Conservation (phyloP, 2,329 filamentous ascomycete species). For the Claviceps lovelessii region DNA sequence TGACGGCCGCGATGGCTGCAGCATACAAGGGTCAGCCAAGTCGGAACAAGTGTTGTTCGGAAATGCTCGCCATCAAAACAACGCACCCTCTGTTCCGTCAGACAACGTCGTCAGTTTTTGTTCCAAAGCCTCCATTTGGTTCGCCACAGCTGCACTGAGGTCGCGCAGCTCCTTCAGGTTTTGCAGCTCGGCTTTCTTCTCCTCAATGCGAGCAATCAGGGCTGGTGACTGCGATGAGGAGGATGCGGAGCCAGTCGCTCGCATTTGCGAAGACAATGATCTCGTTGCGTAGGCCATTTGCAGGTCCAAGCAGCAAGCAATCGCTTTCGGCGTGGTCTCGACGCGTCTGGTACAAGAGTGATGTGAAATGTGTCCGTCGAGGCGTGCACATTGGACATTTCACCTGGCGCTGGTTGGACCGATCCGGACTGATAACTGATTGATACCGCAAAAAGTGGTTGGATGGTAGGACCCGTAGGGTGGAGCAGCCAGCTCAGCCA, state of each 20-base stretch:
- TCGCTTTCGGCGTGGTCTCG: background rate
- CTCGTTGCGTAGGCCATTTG: slow-evolving; percentile 43
- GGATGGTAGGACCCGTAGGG: slow-evolving; percentile 6
- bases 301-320: background rate
- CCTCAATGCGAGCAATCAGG: slow-evolving; percentile 61
- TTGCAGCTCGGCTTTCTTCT: slow-evolving; percentile 74
- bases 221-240: slow-evolving; percentile 51
- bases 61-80: background rate
- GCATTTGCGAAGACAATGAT: slow-evolving; percentile 51
- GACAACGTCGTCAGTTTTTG: slow-evolving; percentile 64
- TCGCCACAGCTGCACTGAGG: slow-evolving; percentile 62
- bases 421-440: background rate
- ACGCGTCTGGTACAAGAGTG: background rate
- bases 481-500: slow-evolving; percentile 12
- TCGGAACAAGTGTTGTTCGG: background rate
- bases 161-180: slow-evolving; percentile 65
- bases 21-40: slow-evolving; percentile 12
- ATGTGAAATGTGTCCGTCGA: background rate
- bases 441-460: background rate
- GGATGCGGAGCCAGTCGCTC: slow-evolving; percentile 39
- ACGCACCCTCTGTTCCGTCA: slow-evolving; percentile 63
- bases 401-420: background rate
- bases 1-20: slow-evolving; percentile 65
- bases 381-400: background rate
- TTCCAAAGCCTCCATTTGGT: slow-evolving; percentile 71